Conservation (phyloP, 2,329 filamentous ascomycete species). For the Botrytis deweyae region DNA sequence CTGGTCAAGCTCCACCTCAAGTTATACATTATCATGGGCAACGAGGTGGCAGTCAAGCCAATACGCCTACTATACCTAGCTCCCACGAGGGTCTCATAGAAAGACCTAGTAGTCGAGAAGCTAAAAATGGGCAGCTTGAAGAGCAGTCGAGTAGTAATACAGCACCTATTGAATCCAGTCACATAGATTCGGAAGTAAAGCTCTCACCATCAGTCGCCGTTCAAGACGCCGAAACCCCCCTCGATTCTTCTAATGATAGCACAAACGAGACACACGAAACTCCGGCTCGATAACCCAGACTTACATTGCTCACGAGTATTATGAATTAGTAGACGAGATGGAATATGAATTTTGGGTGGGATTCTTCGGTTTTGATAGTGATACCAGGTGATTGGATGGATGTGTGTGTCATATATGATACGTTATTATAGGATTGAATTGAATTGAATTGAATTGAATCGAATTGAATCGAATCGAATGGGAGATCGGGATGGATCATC, state of each 20-base stretch:
- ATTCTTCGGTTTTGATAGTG: slow-evolving; percentile 5
- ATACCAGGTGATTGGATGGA: slow-evolving; percentile 17
- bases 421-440: neutral
- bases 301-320: slow-evolving; percentile 2
- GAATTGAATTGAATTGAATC: neutral
- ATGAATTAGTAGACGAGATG: slow-evolving; percentile 14
- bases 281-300: neutral
- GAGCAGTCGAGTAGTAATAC: slow-evolving; percentile 20
- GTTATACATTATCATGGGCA: slow-evolving; percentile 68
- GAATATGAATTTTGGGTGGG: neutral
- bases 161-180: neutral
- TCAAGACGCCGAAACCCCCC: neutral
- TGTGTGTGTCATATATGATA: slow-evolving; percentile 17
- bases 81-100: slow-evolving; percentile 34
- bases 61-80: slow-evolving; percentile 54
- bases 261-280: slow-evolving; percentile 4
- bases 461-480: neutral
- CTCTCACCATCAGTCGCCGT: neutral
- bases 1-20: slow-evolving; percentile 62
- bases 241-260: neutral
- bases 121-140: slow-evolving; percentile 30
- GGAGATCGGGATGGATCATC: neutral
- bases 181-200: neutral
- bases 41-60: slow-evolving; percentile 64
- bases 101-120: slow-evolving; percentile 34